Conservation (phyloP, 495 filamentous ascomycete species). For the Niebla homalea region DNA sequence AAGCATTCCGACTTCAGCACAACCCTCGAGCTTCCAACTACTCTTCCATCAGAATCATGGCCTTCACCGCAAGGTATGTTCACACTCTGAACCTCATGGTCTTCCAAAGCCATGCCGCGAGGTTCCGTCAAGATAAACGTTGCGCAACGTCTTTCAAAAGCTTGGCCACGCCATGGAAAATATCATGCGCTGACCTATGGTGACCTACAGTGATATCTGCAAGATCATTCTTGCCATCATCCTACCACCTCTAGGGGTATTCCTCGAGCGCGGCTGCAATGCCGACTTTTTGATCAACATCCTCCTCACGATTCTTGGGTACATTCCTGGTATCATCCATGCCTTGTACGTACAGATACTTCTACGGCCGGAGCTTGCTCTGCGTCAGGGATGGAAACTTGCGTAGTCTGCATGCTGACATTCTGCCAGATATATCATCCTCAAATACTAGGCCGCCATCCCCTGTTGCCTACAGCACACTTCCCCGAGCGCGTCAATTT, state of each 20-base stretch:
- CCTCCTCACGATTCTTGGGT: conserved; percentile 70
- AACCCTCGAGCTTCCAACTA: not conserved
- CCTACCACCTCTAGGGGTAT: conserved; percentile 81
- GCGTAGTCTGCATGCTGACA: conserved; percentile 9
- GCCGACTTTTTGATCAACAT: conserved; percentile 80
- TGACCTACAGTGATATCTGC: conserved; percentile 58
- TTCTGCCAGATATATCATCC: conserved; percentile 38
- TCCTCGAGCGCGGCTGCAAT: conserved; percentile 76
- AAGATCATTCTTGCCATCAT: conserved; percentile 84
- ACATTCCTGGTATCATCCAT: conserved; percentile 64
- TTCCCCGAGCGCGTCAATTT: too few species aligned
- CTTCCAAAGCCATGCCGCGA: not conserved
- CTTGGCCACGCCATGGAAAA: not conserved
- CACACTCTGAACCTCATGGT: not conserved
- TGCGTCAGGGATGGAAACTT: not conserved
- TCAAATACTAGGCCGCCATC: conserved; percentile 33
- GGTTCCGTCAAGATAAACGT: not conserved
- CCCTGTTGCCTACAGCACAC: not conserved
- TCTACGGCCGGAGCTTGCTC: not conserved
- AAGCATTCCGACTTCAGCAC: not conserved
- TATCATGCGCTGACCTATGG: not conserved
- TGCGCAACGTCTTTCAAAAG: not conserved
- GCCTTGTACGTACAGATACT: conserved; percentile 45
- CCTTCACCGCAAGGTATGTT: conserved; percentile 53
- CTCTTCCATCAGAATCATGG: conserved; percentile 30